Percentiles rank a stretch among this genome's conserved stretches.
Evolutionary conservation across 441 rosid genomes (phyloP).

Genomic region (Hura crepitans): DNA sequence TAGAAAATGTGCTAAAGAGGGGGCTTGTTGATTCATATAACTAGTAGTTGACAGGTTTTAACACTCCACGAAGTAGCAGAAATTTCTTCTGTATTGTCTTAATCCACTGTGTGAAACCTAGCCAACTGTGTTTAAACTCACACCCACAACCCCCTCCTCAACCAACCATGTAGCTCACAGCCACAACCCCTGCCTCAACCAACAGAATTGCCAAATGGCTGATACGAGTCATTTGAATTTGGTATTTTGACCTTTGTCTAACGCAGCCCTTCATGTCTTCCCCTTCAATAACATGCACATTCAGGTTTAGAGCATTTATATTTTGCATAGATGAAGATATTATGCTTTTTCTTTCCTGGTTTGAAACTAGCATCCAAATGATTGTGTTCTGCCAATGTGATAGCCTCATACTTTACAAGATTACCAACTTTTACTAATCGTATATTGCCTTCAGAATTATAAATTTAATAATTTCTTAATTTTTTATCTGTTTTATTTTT

Average conservation of each 20-base stretch:
- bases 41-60: background rate
- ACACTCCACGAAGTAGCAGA: background rate
- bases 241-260: background rate
- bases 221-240: background rate
- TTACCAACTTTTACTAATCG: background rate
- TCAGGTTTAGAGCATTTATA: background rate
- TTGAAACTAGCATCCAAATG: background rate
- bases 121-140: too few relatives aligned
- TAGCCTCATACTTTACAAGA: background rate
- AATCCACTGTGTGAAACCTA: too few relatives aligned
- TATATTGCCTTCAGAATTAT: background rate
- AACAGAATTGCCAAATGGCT: background rate
- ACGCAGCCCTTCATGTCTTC: background rate
- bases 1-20: background rate
- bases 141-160: background rate
- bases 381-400: background rate
- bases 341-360: background rate
- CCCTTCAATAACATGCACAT: background rate
- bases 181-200: background rate
- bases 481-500: background rate
- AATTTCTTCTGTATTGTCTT: background rate
- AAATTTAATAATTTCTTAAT: background rate
- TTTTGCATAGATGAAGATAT: background rate
- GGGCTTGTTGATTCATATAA: background rate
- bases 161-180: background rate